phyloP scores from a whole-genome alignment of 352 stramenopile species.

The Phytopythium chamaehyphon region DNA sequence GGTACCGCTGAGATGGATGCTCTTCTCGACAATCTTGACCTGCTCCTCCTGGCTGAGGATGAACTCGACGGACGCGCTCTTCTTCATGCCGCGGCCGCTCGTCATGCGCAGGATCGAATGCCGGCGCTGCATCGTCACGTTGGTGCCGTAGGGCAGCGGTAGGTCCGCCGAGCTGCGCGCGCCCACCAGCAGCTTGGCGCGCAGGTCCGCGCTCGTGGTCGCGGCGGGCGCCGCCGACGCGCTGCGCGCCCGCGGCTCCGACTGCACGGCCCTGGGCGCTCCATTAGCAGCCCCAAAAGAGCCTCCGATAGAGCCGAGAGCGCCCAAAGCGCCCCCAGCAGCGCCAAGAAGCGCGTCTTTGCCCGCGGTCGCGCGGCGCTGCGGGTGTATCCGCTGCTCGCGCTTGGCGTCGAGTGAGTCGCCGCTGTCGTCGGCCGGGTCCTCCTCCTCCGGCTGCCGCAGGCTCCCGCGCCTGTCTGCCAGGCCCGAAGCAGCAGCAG shows the following conservation, averaged over 20 bases:
- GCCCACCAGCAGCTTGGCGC: conserved; percentile 3
- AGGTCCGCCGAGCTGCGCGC: conserved; percentile 5
- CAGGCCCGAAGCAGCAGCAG: neutral
- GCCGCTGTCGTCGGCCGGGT: conserved; percentile 9
- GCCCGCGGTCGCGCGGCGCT: neutral
- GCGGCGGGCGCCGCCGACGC: conserved; percentile 16
- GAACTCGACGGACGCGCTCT: conserved; percentile 75
- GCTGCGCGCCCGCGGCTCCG: conserved; percentile 13
- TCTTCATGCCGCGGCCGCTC: conserved; percentile 33
- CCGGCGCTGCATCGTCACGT: conserved; percentile 20
- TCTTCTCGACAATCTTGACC: conserved; percentile 23
- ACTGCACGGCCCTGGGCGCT: conserved; percentile 6
- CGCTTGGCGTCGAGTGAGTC: conserved; percentile 2
- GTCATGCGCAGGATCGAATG: conserved; percentile 72
- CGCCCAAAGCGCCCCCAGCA: too few relatives aligned
- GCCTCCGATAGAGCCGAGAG: too few relatives aligned
- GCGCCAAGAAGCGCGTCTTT: neutral
- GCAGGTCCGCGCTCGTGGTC: neutral
- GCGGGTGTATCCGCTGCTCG: conserved; percentile 1
- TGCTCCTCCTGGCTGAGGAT: conserved; percentile 40
- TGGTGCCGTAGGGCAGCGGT: conserved; percentile 25
- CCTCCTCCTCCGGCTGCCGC: conserved; percentile 28
- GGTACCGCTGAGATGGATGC: conserved; percentile 33
- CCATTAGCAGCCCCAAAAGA: too few relatives aligned
- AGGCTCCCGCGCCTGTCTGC: neutral